Evolutionary conservation across 2,329 filamentous ascomycete genomes (phyloP), one percentile per base, ranked within the genome.

Genomic region (Pseudocercospora macadamiae): DNA sequence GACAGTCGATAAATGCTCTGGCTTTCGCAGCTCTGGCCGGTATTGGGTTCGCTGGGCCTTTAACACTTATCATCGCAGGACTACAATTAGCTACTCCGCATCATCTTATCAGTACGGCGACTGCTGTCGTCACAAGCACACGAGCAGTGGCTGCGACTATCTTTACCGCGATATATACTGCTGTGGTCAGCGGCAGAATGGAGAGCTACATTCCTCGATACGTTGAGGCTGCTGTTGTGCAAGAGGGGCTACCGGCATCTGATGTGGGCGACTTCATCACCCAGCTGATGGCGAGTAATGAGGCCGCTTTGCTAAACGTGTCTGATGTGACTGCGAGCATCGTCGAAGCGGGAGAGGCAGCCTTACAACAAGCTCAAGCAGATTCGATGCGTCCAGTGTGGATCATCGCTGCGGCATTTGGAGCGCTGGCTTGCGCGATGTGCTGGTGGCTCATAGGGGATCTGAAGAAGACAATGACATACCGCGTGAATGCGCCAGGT

Each of bases 321-420:
- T 3, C 18, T 19, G 37, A 19, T 1, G 37, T 19, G 37, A 42
- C 10, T 12, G 37, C 18, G 37, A 42, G 6, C 14, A 19, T 42
- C 16, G 23, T 42, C 2, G 16, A 12, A 5, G 37, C 37, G 8
- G 37, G 37, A 7, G 4, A 42, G 16, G 16, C 8, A 42, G 74
- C 71, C 4, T 54, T 77, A 18, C 71, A 73, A 0, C 67, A 64
- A 4, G 77, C 76, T 4, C 75, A 75, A 51, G 66, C 74, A 0
- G 71, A 76, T 36, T 75, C 76, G 4, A 77, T 76, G 61, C 69
- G 74, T 57, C 77, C 76, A 1, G 75, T 80, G 0, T 79, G 54
- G 52, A 63, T 64, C 23, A 64, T 64, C 9, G 60, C 60, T 19
- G 60, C 60, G 5, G 60, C 62, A n/a, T 64, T 63, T 54, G 62